These are phyloP conservation scores for Apiospora saccharicola DNA, from an alignment of 2,329 filamentous ascomycete genomes.

Conservation along the genomic window DNA sequence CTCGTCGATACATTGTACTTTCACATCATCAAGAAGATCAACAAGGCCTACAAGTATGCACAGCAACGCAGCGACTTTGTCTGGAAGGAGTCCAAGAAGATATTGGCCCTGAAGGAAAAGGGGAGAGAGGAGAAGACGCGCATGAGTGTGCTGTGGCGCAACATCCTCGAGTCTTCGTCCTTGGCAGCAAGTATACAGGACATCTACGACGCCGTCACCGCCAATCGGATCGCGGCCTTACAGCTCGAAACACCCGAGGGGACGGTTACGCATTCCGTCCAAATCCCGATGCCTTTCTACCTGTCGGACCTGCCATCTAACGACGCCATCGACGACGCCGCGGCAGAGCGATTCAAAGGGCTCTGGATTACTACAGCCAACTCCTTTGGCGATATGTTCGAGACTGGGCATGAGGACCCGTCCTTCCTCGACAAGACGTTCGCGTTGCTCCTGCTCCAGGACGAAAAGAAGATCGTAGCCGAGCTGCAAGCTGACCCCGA, in stretches of 20 bases:
- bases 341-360: slow-evolving; percentile 71
- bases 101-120: slow-evolving; percentile 82
- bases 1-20: slow-evolving; percentile 81
- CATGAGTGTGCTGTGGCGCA: slow-evolving; percentile 72
- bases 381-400: slow-evolving; percentile 67
- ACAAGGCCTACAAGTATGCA: slow-evolving; percentile 90
- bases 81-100: slow-evolving; percentile 86
- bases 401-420: slow-evolving; percentile 59
- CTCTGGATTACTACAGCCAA: slow-evolving; percentile 90
- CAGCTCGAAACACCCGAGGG: slow-evolving; percentile 72
- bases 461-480: slow-evolving; percentile 76
- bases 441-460: slow-evolving; percentile 82
- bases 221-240: slow-evolving; percentile 85
- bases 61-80: slow-evolving; percentile 91
- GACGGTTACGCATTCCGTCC: slow-evolving; percentile 66
- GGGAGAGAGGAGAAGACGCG: slow-evolving; percentile 69
- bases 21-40: slow-evolving; percentile 90
- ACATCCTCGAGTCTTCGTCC: slow-evolving; percentile 75
- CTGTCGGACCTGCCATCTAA: slow-evolving; percentile 73
- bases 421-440: slow-evolving; percentile 84
- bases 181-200: slow-evolving; percentile 84
- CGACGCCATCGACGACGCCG: slow-evolving; percentile 64
- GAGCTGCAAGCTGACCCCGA: slow-evolving; percentile 81
- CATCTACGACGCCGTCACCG: slow-evolving; percentile 81
- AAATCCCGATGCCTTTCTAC: slow-evolving; percentile 72